Evolutionary conservation across 129 eudicot genomes (phyloP), one percentile per base, ranked within the genome.

Genomic region (Daucus carota): DNA sequence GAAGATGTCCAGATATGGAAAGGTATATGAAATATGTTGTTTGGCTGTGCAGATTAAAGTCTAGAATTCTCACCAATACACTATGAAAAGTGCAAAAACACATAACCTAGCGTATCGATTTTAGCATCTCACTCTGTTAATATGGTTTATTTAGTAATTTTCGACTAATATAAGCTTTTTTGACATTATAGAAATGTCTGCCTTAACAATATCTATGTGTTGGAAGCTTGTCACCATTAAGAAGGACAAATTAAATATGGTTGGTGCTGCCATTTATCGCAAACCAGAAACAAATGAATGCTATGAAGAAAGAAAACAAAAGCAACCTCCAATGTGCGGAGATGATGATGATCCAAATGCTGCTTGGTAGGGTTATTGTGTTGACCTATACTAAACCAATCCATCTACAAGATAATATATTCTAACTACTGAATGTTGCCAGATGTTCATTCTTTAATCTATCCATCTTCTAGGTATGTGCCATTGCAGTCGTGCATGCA

Each of bases 271-370:
- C 28, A 80, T 93, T 73, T 93, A 86, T 83, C 92, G 73, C 62
- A 93, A 93, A 81, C 97, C 97, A 73, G 85, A 78, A 71, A 70
- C 93, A 81, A 93, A 93, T 59, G 88, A 90, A 76, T 93, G 98
- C 77, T 93, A 90, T 66, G 79, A 87, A 5, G 84, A 77, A 79
- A 82, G 97, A 86, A 87, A 90, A 80, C 74, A 84, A 24, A 79
- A 87, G 34, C 38, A 43, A 6, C 96, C 98, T 63, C 90, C 92
- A 59, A 88, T 93, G 88, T 93, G 98, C 76, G 85, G 87, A 78
- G 36, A 72, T 47, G 89, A 87, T 45, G 98, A 93, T 81, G 98
- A 93, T 84, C 92, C 98, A 77, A 87, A 90, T 81, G 98, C 97
- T 43, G 92, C 97, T 74, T 90, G 98, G 98, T 93, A 80, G 65